Conservation (phyloP, 257 asterid species). For the Handroanthus guayacan region DNA sequence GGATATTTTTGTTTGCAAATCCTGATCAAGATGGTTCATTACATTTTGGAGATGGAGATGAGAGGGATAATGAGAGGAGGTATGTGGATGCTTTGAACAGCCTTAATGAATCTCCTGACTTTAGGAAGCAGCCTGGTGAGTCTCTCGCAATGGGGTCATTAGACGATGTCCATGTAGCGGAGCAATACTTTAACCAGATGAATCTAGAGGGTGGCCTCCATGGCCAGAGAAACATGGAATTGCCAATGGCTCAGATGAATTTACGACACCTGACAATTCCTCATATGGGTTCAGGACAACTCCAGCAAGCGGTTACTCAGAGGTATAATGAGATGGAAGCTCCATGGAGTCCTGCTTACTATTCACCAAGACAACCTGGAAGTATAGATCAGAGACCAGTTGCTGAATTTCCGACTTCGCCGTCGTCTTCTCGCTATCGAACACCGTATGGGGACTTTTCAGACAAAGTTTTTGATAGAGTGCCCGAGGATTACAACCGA, state of each 20-base stretch:
- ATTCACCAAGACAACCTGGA: slow-evolving; percentile 85
- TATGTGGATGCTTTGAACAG: slow-evolving; percentile 96
- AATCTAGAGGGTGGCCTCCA: slow-evolving; percentile 73
- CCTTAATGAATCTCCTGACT: slow-evolving; percentile 90
- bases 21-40: slow-evolving; percentile 76
- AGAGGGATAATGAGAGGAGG: slow-evolving; percentile 91
- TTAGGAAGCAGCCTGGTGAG: slow-evolving; percentile 62
- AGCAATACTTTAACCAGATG: slow-evolving; percentile 76
- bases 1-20: slow-evolving; percentile 75
- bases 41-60: slow-evolving; percentile 88
- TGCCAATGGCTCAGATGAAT: slow-evolving; percentile 75
- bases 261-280: slow-evolving; percentile 77
- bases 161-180: slow-evolving; percentile 72
- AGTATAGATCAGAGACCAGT: slow-evolving; percentile 69
- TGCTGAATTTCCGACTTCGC: slow-evolving; percentile 82
- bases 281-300: slow-evolving; percentile 66
- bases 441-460: slow-evolving; percentile 66
- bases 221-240: slow-evolving; percentile 80
- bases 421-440: slow-evolving; percentile 73
- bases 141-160: slow-evolving; percentile 51
- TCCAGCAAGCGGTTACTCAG: slow-evolving; percentile 68
- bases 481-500: slow-evolving; percentile 69
- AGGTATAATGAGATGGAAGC: slow-evolving; percentile 87
- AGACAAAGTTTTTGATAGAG: slow-evolving; percentile 60
- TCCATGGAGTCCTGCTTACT: slow-evolving; percentile 96